A percentile compares a stretch with the other conserved stretches of the same genome.
Evolutionary conservation across 495 filamentous ascomycete genomes (phyloP).

Genomic region (Hyaloscypha finlandica): DNA sequence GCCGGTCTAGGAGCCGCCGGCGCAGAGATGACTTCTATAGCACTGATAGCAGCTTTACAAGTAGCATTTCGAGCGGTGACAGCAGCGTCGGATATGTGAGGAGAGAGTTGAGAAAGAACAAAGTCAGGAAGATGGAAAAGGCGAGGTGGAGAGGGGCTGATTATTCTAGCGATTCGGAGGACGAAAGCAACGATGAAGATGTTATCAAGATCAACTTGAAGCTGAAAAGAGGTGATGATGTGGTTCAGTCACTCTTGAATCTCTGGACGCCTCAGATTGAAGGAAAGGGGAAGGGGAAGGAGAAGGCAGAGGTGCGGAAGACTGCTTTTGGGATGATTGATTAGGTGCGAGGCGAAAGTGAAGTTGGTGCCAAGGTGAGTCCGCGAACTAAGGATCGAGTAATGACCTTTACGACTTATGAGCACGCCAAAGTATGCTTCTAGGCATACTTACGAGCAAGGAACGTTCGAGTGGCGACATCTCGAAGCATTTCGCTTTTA

Average conservation of each 20-base stretch:
- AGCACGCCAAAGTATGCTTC: neutral
- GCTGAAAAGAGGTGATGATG: slow-evolving; percentile 25
- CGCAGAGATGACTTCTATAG: slow-evolving; percentile 4
- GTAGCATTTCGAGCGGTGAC: slow-evolving; percentile 7
- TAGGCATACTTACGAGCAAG: neutral
- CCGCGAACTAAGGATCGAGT: neutral
- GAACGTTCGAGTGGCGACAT: neutral
- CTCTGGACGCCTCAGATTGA: slow-evolving; percentile 23
- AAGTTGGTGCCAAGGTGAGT: no score
- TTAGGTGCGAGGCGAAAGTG: neutral
- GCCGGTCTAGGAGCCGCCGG: neutral
- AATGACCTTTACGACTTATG: neutral
- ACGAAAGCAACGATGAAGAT: slow-evolving; percentile 6
- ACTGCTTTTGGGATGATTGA: neutral
- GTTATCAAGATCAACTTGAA: slow-evolving; percentile 16
- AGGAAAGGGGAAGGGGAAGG: slow-evolving; percentile 16
- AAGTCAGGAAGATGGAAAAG: neutral
- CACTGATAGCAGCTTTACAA: slow-evolving; percentile 1
- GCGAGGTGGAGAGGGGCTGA: neutral
- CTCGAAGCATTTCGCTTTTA: neutral
- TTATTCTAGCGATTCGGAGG: slow-evolving; percentile 2
- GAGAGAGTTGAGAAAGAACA: slow-evolving; percentile 13
- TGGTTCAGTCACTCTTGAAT: slow-evolving; percentile 21
- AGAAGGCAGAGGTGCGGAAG: slow-evolving; percentile 5
- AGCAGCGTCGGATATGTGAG: slow-evolving; percentile 8